Evolutionary conservation across 805 yeast genomes (phyloP).

Genomic region (Saccharomycopsis malanga): DNA sequence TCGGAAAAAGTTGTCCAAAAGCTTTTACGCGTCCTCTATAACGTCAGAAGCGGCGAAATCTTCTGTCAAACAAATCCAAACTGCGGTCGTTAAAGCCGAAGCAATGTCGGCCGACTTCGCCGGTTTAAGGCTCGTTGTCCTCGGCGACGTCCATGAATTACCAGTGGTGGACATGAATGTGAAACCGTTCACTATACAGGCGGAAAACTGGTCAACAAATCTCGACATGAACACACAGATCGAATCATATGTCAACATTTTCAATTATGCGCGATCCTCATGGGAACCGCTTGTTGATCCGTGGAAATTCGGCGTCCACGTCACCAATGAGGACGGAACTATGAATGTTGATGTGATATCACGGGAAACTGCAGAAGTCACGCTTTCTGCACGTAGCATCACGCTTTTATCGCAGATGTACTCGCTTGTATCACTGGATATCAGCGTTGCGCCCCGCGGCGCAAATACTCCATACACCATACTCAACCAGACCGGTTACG

Average conservation of each 20-base stretch:
- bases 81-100: conserved; percentile 59
- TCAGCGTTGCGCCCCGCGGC: conserved; percentile 58
- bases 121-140: conserved; percentile 72
- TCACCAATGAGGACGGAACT: conserved; percentile 37
- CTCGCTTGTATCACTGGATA: conserved; percentile 46
- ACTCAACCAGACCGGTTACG: conserved; percentile 77
- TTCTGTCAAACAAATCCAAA: too few relatives aligned
- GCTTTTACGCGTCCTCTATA: conserved; percentile 56
- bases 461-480: conserved; percentile 77
- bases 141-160: conserved; percentile 86
- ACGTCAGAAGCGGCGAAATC: conserved; percentile 41
- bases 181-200: conserved; percentile 58
- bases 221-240: conserved; percentile 60
- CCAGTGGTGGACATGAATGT: conserved; percentile 77
- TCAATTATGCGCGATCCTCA: conserved; percentile 80
- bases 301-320: conserved; percentile 72
- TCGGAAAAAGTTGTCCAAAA: conserved; percentile 46
- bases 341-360: conserved; percentile 66
- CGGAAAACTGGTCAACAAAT: conserved; percentile 83
- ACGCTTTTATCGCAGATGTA: conserved; percentile 68
- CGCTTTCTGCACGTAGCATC: conserved; percentile 74
- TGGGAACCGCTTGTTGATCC: conserved; percentile 96
- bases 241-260: conserved; percentile 64
- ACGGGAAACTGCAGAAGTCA: conserved; percentile 67
- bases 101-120: conserved; percentile 57